phyloP scores from a whole-genome alignment of 1,284 basidiomycete genomes.

The Ganoderma lucidum region DNA sequence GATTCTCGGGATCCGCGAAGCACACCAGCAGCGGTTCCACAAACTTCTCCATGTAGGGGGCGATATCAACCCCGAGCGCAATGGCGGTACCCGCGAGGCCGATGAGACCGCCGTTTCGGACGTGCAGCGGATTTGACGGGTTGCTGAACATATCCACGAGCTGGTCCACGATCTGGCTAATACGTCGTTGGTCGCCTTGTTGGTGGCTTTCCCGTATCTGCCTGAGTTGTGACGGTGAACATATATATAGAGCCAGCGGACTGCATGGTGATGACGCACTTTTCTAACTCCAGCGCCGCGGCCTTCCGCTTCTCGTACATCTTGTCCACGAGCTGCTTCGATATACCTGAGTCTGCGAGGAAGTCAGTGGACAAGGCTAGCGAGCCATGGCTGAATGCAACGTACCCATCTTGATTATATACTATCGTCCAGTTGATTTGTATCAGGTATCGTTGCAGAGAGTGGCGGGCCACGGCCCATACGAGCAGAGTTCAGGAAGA shows the following conservation, averaged over 20 bases:
- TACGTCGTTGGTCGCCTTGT: slow-evolving; percentile 82
- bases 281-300: slow-evolving; percentile 95
- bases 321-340: slow-evolving; percentile 85
- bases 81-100: slow-evolving; percentile 97
- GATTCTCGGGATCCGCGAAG: slow-evolving; percentile 94
- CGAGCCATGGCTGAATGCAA: neutral
- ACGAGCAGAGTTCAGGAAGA: slow-evolving; percentile 14
- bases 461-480: slow-evolving; percentile 21
- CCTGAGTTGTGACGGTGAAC: slow-evolving; percentile 51
- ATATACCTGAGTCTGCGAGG: slow-evolving; percentile 64
- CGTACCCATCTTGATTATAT: slow-evolving; percentile 29
- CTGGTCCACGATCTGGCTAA: slow-evolving; percentile 92
- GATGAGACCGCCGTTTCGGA: slow-evolving; percentile 95
- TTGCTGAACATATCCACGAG: slow-evolving; percentile 93
- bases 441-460: slow-evolving; percentile 11
- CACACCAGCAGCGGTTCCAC: slow-evolving; percentile 92
- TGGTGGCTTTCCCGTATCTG: slow-evolving; percentile 85
- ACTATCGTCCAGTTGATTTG: neutral
- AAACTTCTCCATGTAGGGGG: slow-evolving; percentile 94
- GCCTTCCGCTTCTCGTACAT: slow-evolving; percentile 97
- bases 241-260: slow-evolving; percentile 16
- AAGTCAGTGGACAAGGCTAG: slow-evolving; percentile 10
- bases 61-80: slow-evolving; percentile 92
- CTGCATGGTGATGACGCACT: slow-evolving; percentile 53
- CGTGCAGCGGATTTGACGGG: slow-evolving; percentile 82